Base-by-base conservation (phyloP, 139 green algal genomes). In the Chlorella sp. region DNA sequence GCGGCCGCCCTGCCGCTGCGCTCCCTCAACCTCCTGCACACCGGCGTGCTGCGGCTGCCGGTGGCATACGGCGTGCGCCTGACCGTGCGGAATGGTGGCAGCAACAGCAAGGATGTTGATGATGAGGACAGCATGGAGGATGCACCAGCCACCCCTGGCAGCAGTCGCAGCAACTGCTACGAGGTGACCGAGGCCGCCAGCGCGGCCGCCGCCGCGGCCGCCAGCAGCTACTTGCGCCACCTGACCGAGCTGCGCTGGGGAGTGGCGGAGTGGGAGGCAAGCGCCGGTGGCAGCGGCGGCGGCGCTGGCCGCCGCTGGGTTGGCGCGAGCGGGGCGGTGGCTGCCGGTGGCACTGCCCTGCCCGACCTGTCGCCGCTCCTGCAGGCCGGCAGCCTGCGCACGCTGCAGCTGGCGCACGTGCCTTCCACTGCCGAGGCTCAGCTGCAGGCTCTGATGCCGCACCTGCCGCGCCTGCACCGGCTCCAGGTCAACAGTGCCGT, bases 401-500 rank as follows among this genome's bases (percentile, higher is more conserved):
- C 55, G 76, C 76, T 82, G 76, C 76, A 72, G 18, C 60, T 82
- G 76, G 56, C 76, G 12, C 57, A 82, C 4, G 57, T 82, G 60
- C 76, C 76, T 20, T 38, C 76, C 18, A 38, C 30, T 7, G 38
- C 20, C 2, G 57, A 60, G 26, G 20, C 57, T 0, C 76, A 82
- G 60, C 25, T 82, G 57, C 38, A 28, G 17, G 60, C 16, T 60
- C 76, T 82, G 25, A 36, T 63, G 30, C 2, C 15, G 56, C 57
- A 63, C 12, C 38, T 82, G 76, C 76, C 36, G 25, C 36, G 17
- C 25, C 76, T 82, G 60, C 32, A 7, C 16, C 36, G 60, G 21
- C 56, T 82, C 25, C 57, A 72, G 38, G 76, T 82, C 23, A 82
- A 82, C 60, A 82, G 76, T 60, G 76, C 76, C 5, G 60, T 72